Evolutionary conservation across 495 filamentous ascomycete species (phyloP).

Genomic region (Tuber calosporum): DNA sequence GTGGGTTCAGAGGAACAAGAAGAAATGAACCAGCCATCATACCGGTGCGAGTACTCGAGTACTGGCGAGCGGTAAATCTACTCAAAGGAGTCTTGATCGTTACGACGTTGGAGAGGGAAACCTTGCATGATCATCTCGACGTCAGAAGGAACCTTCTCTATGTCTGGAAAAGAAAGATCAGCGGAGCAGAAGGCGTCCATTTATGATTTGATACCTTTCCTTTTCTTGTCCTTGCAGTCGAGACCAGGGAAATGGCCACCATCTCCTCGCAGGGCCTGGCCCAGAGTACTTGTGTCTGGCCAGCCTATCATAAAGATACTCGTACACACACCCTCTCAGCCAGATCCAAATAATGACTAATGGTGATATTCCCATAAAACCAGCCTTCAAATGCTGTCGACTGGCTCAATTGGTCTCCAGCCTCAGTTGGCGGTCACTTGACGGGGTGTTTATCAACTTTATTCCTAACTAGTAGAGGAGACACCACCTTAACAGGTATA

Average conservation of each 20-base stretch:
- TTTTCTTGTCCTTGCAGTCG: neutral
- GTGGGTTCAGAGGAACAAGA: neutral
- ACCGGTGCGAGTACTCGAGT: neutral
- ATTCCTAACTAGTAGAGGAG: too few species aligned
- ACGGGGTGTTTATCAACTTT: too few species aligned
- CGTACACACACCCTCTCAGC: conserved; percentile 1
- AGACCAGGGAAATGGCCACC: neutral
- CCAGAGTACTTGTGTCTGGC: neutral
- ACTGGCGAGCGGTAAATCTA: neutral
- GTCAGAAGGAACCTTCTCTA: neutral
- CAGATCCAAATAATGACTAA: neutral
- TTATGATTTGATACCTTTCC: too few species aligned
- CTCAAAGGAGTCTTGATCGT: neutral
- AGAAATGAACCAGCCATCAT: neutral
- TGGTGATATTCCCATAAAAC: neutral
- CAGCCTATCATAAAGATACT: neutral
- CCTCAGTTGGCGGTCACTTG: neutral
- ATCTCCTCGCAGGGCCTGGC: neutral
- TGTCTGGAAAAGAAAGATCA: neutral
- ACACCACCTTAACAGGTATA: too few species aligned
- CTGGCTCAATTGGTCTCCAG: neutral
- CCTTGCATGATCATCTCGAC: neutral
- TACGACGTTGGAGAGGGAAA: neutral
- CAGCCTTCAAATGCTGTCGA: neutral
- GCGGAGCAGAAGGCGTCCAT: neutral